Base-by-base conservation (phyloP, 805 yeast species). In the Myxozyma monticola region DNA sequence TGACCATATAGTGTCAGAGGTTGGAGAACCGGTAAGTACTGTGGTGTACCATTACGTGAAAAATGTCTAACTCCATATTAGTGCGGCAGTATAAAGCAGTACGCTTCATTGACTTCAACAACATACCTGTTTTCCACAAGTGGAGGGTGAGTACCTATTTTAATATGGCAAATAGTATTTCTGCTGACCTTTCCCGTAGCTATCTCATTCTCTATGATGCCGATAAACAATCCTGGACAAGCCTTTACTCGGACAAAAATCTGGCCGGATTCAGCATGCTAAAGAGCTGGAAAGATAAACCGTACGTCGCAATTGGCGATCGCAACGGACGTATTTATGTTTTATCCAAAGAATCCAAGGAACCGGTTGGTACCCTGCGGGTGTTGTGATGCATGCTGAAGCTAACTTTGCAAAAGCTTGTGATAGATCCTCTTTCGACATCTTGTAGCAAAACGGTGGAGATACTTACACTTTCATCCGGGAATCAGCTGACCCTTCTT, bases 191-290 rank as follows among this genome's bases (percentile, higher is more conserved):
- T n/a, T 12, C 17, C 35, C 12, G 29, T n/a, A 42, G 46, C 3
- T 40, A 45, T 14, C 26, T 58, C 7, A 17, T 55, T 9, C 26
- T 30, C 10, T 49, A 45, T 12, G 49, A 56, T 31, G 24, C 15
- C 12, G 37, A 14, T 24, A 0, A 29, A 48, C 2, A 15, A 42
- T 4, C 18, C 28, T n/a, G 74, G 77, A 35, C 39, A 2, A 50
- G 60, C 5, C 10, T 68, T 4, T 42, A 53, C 17, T 44, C 44
- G 1, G 66, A 63, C 30, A 49, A 49, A 1, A 63, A 57, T 8
- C 70, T 78, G 29, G 54, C 49, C 1, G 72, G 72, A 15, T 75
- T 72, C 59, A 73, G 78, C 2, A 54, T 74, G 8, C 71, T 78
- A 42, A 72, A 68, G 53, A 76, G 77, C 1, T 67, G 61, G 61